Evolutionary conservation across 495 filamentous ascomycete genomes (phyloP).

Genomic region (Astrothelium macrocarpum): DNA sequence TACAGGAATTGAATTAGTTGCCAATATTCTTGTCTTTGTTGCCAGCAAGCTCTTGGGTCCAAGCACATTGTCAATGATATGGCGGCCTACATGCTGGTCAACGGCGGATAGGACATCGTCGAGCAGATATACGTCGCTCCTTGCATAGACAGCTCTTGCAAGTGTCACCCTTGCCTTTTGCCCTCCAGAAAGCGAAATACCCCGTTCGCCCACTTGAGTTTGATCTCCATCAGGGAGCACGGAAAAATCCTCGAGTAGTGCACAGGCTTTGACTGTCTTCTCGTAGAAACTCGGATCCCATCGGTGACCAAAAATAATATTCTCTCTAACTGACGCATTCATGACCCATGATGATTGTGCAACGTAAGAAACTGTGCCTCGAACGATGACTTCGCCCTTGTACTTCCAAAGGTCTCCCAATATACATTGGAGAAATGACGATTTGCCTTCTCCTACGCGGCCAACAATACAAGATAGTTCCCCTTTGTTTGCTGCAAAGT

Average conservation of each 20-base stretch:
- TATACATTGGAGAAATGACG: conserved; percentile 76
- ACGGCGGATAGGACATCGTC: conserved; percentile 94
- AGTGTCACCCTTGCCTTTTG: conserved; percentile 95
- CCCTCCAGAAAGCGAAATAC: conserved; percentile 92
- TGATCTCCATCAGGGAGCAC: conserved; percentile 92
- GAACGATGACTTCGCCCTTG: conserved; percentile 72
- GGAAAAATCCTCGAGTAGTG: conserved; percentile 81
- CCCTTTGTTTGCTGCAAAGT: conserved; percentile 78
- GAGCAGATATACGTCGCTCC: conserved; percentile 91
- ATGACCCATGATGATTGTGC: conserved; percentile 92
- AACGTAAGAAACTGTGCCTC: conserved; percentile 79
- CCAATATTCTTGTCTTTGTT: conserved; percentile 84
- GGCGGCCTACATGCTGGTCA: conserved; percentile 92
- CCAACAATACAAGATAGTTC: conserved; percentile 90
- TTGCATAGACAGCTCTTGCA: conserved; percentile 90
- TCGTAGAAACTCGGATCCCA: conserved; percentile 96
- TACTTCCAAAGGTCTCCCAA: conserved; percentile 87
- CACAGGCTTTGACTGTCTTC: conserved; percentile 85
- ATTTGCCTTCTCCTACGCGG: conserved; percentile 91
- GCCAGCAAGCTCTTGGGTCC: conserved; percentile 72
- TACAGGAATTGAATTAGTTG: conserved; percentile 92
- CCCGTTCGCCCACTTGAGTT: conserved; percentile 93
- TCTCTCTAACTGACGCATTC: conserved; percentile 94
- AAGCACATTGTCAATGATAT: conserved; percentile 88
- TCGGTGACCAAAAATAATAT: conserved; percentile 92